Evolutionary conservation across 192 early-diverging fungal genomes (phyloP).

Genomic region (Endogone sp.): DNA sequence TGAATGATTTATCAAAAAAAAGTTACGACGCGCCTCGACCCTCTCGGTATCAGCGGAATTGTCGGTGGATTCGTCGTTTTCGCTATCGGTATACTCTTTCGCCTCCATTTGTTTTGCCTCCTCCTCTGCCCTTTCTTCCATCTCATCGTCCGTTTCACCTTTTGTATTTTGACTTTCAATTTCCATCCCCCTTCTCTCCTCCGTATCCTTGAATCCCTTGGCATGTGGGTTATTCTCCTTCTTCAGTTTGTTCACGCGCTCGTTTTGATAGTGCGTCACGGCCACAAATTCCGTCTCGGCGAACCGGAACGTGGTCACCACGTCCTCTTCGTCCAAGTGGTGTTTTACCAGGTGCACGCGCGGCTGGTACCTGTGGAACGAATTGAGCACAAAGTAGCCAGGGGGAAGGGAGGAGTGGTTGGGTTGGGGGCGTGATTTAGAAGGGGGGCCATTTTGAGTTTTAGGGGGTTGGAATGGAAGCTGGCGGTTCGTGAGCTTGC

Average conservation of each 20-base stretch:
- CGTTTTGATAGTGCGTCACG: conserved; percentile 61
- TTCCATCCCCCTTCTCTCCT: conserved; percentile 10
- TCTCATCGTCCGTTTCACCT: conserved; percentile 9
- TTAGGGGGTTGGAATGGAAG: not conserved
- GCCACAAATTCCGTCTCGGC: conserved; percentile 51
- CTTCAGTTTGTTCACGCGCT: conserved; percentile 48
- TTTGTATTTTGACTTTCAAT: no score
- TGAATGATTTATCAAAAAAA: no score
- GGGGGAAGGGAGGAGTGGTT: conserved; percentile 19
- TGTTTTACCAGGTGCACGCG: conserved; percentile 44
- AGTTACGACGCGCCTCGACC: no score
- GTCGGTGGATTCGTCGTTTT: no score
- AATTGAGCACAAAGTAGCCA: conserved; percentile 32
- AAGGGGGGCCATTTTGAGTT: not conserved
- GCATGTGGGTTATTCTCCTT: conserved; percentile 57
- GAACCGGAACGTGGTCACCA: conserved; percentile 24
- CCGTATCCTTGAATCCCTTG: conserved; percentile 44
- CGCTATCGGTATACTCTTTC: not conserved
- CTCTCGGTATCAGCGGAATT: no score
- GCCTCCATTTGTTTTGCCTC: not conserved
- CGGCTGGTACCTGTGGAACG: conserved; percentile 52
- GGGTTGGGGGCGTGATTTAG: not conserved
- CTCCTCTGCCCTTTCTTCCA: conserved; percentile 2
- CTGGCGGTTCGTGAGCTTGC: conserved; percentile 45
- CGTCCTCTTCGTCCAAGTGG: not conserved